phyloP scores from a whole-genome alignment of 345 rosid genomes.

The Cochlearia excelsa region DNA sequence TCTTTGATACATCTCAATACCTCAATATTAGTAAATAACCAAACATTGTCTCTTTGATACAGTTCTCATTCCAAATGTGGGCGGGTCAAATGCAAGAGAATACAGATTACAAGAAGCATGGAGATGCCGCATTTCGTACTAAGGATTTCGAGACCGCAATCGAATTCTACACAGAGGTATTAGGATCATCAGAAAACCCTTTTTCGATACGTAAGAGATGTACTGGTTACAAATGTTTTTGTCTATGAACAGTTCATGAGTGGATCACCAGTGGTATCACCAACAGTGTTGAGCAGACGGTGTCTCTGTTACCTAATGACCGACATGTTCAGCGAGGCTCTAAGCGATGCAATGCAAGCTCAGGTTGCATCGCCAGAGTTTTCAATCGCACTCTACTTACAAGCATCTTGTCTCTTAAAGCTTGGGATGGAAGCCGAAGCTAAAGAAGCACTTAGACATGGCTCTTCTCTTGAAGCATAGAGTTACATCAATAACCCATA shows the following conservation, averaged over 20 bases:
- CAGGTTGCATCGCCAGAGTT: conserved; percentile 78
- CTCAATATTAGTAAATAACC: background rate
- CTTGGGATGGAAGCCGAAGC: conserved; percentile 90
- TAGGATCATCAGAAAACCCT: conserved; percentile 10
- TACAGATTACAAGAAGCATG: conserved; percentile 79
- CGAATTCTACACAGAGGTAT: conserved; percentile 74
- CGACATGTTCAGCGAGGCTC: conserved; percentile 73
- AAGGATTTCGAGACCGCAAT: conserved; percentile 76
- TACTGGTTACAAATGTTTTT: background rate
- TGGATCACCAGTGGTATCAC: conserved; percentile 86
- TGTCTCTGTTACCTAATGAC: conserved; percentile 78
- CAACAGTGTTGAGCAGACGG: conserved; percentile 80
- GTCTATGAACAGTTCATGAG: conserved; percentile 57
- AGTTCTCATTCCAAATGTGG: conserved; percentile 99
- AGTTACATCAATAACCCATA: conserved; percentile 22
- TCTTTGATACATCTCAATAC: conserved; percentile 6
- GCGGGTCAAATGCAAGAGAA: conserved; percentile 93
- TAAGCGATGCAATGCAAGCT: conserved; percentile 89
- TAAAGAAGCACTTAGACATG: conserved; percentile 77
- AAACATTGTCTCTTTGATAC: conserved; percentile 10
- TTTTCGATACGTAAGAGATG: background rate
- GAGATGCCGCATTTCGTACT: conserved; percentile 85
- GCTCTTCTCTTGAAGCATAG: conserved; percentile 65
- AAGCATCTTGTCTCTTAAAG: conserved; percentile 76
- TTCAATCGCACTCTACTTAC: conserved; percentile 79